A percentile compares a stretch with the other conserved stretches of the same genome.
phyloP scores from a whole-genome alignment of 2,329 filamentous ascomycete species.

The Stenocarpella maydis region DNA sequence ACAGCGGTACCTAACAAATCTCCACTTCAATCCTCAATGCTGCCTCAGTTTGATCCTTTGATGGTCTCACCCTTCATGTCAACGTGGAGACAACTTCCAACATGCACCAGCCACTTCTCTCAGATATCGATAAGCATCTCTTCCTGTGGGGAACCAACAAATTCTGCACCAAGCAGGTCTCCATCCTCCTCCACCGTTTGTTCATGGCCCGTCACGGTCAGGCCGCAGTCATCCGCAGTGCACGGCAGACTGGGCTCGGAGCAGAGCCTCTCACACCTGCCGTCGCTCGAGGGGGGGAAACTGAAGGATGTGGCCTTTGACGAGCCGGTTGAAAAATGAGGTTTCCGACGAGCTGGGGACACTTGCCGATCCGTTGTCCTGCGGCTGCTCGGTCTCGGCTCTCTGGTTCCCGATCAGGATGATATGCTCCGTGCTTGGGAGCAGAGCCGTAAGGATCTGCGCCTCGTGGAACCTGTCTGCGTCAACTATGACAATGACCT shows the following conservation, averaged over 20 bases:
- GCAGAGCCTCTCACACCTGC: conserved; percentile 65
- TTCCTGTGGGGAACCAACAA: too few relatives aligned
- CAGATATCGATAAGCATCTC: too few relatives aligned
- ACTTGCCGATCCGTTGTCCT: conserved; percentile 57
- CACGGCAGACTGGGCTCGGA: conserved; percentile 67
- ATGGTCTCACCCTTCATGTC: too few relatives aligned
- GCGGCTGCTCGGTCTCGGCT: conserved; percentile 62
- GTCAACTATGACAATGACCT: conserved; percentile 72
- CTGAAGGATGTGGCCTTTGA: not conserved
- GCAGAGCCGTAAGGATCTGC: conserved; percentile 65
- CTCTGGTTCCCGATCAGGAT: conserved; percentile 72
- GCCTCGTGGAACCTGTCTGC: conserved; percentile 73
- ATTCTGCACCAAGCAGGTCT: too few relatives aligned
- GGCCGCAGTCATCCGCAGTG: conserved; percentile 70
- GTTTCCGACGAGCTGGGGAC: conserved; percentile 63
- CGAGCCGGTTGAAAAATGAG: conserved; percentile 68
- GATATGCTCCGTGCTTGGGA: conserved; percentile 67
- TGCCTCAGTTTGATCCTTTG: too few relatives aligned
- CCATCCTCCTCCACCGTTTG: conserved; percentile 45
- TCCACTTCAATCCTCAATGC: too few relatives aligned
- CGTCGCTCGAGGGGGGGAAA: too few relatives aligned
- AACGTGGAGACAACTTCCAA: too few relatives aligned
- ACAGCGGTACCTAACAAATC: too few relatives aligned
- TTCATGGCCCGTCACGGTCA: conserved; percentile 61
- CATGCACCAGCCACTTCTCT: too few relatives aligned